Percentiles rank a stretch among this genome's conserved stretches.
Evolutionary conservation across 768 basidiomycete species (phyloP).

Genomic region (Gautieria morchelliformis): DNA sequence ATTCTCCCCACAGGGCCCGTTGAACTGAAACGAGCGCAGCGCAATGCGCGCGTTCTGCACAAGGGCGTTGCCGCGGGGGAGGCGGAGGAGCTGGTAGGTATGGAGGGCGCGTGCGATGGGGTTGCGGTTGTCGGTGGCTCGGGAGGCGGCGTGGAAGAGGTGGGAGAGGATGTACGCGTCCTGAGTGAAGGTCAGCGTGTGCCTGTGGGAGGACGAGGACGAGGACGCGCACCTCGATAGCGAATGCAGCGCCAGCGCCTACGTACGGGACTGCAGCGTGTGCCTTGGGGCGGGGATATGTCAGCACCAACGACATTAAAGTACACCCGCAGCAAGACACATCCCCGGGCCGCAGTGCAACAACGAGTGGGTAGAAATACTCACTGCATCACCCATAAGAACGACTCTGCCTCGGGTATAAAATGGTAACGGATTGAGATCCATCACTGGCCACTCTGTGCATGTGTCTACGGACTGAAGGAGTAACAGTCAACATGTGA

Average conservation of each 20-base stretch:
- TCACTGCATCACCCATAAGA: constrained; percentile 40
- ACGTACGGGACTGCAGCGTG: constrained; percentile 39
- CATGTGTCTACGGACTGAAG: constrained; percentile 42
- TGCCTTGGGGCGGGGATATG: constrained; percentile 18
- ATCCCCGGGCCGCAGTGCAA: too few species aligned
- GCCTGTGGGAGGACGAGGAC: background rate
- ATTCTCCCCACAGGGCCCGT: background rate
- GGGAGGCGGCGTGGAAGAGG: constrained; percentile 18
- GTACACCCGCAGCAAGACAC: too few species aligned
- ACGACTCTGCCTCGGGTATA: constrained; percentile 33
- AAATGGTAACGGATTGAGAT: constrained; percentile 29
- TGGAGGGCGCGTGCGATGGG: constrained; percentile 18
- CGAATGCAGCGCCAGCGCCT: constrained; percentile 41
- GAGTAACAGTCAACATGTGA: background rate
- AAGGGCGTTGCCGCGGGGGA: constrained; percentile 17
- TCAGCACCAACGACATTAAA: too few species aligned
- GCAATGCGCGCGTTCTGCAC: background rate
- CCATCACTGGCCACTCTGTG: constrained; percentile 37
- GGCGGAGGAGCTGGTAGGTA: constrained; percentile 23
- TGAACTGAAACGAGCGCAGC: background rate
- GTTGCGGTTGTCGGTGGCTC: background rate
- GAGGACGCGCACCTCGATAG: constrained; percentile 31
- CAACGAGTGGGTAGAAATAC: constrained; percentile 5
- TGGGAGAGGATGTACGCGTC: constrained; percentile 24
- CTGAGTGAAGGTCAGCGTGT: background rate